Evolutionary conservation across 352 stramenopile genomes (phyloP).

Genomic region (Phytopythium ostracodes): DNA sequence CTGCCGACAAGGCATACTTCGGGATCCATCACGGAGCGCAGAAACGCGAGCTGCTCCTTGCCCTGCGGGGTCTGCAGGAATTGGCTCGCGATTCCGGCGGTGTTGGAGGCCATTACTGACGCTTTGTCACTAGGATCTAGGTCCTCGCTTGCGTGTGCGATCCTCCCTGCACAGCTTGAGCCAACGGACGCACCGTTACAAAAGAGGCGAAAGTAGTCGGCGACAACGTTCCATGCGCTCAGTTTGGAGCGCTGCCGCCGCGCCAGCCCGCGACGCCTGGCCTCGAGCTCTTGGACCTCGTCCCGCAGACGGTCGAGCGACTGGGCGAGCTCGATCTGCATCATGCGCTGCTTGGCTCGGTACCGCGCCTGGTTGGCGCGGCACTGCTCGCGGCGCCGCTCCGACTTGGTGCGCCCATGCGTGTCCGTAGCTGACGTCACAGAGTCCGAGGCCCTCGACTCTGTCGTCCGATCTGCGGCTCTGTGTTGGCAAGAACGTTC

Average conservation of each 20-base stretch:
- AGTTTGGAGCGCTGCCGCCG: constrained; percentile 19
- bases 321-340: constrained; percentile 25
- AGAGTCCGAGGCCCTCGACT: not conserved
- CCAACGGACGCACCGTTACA: constrained; percentile 12
- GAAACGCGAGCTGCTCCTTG: no score
- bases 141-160: not conserved
- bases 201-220: constrained; percentile 34
- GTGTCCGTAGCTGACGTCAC: constrained; percentile 10
- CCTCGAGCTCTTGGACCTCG: constrained; percentile 32
- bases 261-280: constrained; percentile 20
- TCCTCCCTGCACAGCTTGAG: no score
- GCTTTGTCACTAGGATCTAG: constrained; percentile 7
- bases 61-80: no score
- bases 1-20: no score
- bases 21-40: no score
- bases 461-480: not conserved
- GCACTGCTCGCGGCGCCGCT: constrained; percentile 47
- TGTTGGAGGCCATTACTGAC: constrained; percentile 5
- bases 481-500: not conserved
- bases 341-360: constrained; percentile 44
- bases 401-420: constrained; percentile 32
- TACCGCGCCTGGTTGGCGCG: constrained; percentile 57
- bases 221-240: constrained; percentile 25
- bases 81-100: constrained; percentile 3
- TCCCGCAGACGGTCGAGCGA: constrained; percentile 27